Evolutionary conservation across 768 basidiomycete genomes (phyloP), one percentile per base, ranked within the genome.

Genomic region (Boletellus emodensis): DNA sequence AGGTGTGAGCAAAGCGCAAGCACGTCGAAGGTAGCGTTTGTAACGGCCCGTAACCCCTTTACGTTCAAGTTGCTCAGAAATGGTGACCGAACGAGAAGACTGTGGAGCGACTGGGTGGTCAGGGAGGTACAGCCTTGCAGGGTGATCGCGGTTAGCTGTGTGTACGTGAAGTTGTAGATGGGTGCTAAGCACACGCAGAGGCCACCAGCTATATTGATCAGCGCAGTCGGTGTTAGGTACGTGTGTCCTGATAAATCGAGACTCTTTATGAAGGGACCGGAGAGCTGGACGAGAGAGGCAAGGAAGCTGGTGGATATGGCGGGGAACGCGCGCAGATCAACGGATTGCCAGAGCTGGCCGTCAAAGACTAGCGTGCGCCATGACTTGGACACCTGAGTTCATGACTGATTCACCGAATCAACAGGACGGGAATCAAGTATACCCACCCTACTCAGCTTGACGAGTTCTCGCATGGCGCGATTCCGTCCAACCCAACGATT

Each of bases 301-400:
- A 92, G 62, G 44, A 83, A 68, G 20, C 69, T 62, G 40, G 73
- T 60, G 12, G 84, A 75, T 7, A 85, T 62, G 34, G 74, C 71
- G 13, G 87, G 81, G 63, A 89, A 87, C 1, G 82, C 67, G 17
- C 66, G 75, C 32, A 92, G 72, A 62, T 88, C 77, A 32, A 90
- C 72, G 49, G 77, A 62, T 39, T 69, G 60, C 93, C 93, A 94
- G n/a, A 94, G 75, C 60, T 92, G 88, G 13, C 92, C 92, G 64
- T 95, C 93, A 58, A 85, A 82, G 22, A 84, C 82, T 35, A 94
- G 78, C 3, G 71, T 64, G 46, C 79, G 82, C 91, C 92, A 95
- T 10, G 74, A 61, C 62, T 80, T 86, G 26, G 86, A 93, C 11
- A 91, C 86, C 88, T 92, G 54, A 59, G 34, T 39, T 53, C 55